phyloP scores from a whole-genome alignment of 192 early-diverging fungal species.

The Coemansia sp. region DNA sequence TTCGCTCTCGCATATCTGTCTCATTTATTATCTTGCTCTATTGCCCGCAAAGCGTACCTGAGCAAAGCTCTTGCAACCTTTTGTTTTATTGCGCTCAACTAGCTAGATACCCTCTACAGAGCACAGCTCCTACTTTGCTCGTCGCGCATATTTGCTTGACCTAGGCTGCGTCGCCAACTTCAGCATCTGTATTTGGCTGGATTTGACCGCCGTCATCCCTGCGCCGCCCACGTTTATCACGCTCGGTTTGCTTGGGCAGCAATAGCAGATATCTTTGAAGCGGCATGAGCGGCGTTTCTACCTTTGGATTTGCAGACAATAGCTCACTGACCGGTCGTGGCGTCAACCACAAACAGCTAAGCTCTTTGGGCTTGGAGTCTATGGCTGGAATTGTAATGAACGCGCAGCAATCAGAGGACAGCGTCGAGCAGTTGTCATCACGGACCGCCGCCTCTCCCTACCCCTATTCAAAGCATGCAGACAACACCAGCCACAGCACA shows the following conservation, averaged over 20 bases:
- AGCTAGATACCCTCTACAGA: not conserved
- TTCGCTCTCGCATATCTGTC: not conserved
- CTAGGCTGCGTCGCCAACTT: not conserved
- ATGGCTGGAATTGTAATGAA: constrained; percentile 54
- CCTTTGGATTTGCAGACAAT: constrained; percentile 16
- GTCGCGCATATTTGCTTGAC: not conserved
- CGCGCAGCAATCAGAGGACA: constrained; percentile 36
- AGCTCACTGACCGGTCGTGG: constrained; percentile 8
- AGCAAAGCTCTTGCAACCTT: not conserved
- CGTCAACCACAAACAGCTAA: constrained; percentile 10
- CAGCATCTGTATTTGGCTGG: not conserved
- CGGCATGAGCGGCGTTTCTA: constrained; percentile 13
- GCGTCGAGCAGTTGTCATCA: constrained; percentile 30
- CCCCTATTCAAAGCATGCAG: constrained; percentile 25
- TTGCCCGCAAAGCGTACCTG: not conserved
- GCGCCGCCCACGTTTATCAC: not conserved
- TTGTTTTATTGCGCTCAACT: not conserved
- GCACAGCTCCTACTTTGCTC: not conserved
- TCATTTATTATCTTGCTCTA: not conserved
- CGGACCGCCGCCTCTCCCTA: constrained; percentile 32
- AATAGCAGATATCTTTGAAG: not conserved
- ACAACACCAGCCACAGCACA: not conserved
- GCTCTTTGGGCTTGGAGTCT: constrained; percentile 11
- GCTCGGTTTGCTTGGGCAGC: constrained; percentile 5
- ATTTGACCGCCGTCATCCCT: not conserved